Evolutionary conservation across 768 basidiomycete species (phyloP).

Genomic region (Agaricus subrufescens): DNA sequence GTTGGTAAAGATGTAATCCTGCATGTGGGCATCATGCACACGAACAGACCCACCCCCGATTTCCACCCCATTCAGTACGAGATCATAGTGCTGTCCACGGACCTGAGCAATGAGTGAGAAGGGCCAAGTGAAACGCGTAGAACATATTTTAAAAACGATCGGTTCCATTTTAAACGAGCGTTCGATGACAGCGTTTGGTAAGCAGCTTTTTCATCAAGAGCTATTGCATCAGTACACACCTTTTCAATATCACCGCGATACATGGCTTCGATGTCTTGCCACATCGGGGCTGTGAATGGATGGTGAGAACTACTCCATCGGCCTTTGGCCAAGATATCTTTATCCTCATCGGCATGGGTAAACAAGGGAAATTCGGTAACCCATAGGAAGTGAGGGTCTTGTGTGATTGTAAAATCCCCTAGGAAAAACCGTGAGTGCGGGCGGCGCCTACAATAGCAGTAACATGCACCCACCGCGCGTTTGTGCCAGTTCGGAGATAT

Average conservation of each 20-base stretch:
- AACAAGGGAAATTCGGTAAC: constrained; percentile 95
- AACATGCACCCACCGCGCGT: constrained; percentile 43
- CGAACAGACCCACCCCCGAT: constrained; percentile 93
- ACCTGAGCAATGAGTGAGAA: constrained; percentile 41
- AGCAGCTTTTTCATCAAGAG: constrained; percentile 7
- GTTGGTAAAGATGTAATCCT: constrained; percentile 74
- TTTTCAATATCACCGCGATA: constrained; percentile 62
- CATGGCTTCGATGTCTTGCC: constrained; percentile 77
- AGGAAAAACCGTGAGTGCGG: constrained; percentile 9
- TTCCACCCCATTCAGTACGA: constrained; percentile 90
- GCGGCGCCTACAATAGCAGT: constrained; percentile 1
- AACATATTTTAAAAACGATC: not conserved
- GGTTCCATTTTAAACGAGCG: too few relatives aligned
- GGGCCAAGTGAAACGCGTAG: not conserved
- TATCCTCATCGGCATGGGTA: constrained; percentile 81
- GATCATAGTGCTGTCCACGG: constrained; percentile 94
- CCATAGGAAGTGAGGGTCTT: constrained; percentile 84
- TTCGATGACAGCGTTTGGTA: constrained; percentile 6
- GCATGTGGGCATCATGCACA: constrained; percentile 84
- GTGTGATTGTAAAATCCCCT: constrained; percentile 55
- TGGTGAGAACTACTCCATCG: constrained; percentile 93
- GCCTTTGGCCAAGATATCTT: constrained; percentile 79
- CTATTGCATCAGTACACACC: constrained; percentile 27
- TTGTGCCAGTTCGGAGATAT: constrained; percentile 63
- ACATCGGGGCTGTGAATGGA: constrained; percentile 95